phyloP scores from a whole-genome alignment of 2,329 filamentous ascomycete species.

The Monosporascus sp. region DNA sequence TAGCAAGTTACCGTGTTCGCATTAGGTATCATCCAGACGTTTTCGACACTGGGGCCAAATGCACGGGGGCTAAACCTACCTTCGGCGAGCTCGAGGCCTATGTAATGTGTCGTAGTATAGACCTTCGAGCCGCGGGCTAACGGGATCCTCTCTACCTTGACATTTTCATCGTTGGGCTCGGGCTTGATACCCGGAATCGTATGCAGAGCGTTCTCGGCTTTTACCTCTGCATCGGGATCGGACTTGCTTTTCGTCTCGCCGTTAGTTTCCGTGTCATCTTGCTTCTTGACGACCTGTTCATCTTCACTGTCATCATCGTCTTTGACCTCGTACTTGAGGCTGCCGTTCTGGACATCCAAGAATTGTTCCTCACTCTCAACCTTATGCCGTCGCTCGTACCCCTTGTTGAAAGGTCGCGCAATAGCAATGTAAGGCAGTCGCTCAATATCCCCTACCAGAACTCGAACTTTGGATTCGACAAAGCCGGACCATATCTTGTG shows the following conservation, averaged over 20 bases:
- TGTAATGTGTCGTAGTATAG: slow-evolving; percentile 91
- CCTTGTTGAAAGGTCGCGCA: slow-evolving; percentile 89
- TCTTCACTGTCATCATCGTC: slow-evolving; percentile 20
- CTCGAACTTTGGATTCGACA: slow-evolving; percentile 87
- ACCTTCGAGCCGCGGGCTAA: slow-evolving; percentile 39
- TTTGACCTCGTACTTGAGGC: slow-evolving; percentile 39
- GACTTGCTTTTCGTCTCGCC: slow-evolving; percentile 3
- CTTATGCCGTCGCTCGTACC: slow-evolving; percentile 76
- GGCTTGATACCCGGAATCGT: slow-evolving; percentile 16
- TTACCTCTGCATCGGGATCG: slow-evolving; percentile 30
- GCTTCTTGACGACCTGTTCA: slow-evolving; percentile 20
- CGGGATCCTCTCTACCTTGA: slow-evolving; percentile 18
- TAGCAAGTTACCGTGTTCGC: slow-evolving; percentile 33
- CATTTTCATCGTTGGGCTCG: slow-evolving; percentile 21
- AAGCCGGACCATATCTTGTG: slow-evolving; percentile 86
- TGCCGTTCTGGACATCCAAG: slow-evolving; percentile 50
- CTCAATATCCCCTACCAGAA: slow-evolving; percentile 79
- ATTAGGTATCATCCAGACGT: slow-evolving; percentile 16
- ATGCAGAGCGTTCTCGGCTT: slow-evolving; percentile 44
- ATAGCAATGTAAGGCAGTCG: slow-evolving; percentile 72
- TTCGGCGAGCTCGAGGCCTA: slow-evolving; percentile 75
- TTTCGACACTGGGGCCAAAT: slow-evolving; percentile 8
- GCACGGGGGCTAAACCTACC: slow-evolving; percentile 45
- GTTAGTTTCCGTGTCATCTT: slow-evolving; percentile 16
- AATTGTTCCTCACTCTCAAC: slow-evolving; percentile 52